A percentile compares a stretch with the other conserved stretches of the same genome.
Conservation (phyloP, 805 yeast species). For the Suhomyces pyralidae region DNA sequence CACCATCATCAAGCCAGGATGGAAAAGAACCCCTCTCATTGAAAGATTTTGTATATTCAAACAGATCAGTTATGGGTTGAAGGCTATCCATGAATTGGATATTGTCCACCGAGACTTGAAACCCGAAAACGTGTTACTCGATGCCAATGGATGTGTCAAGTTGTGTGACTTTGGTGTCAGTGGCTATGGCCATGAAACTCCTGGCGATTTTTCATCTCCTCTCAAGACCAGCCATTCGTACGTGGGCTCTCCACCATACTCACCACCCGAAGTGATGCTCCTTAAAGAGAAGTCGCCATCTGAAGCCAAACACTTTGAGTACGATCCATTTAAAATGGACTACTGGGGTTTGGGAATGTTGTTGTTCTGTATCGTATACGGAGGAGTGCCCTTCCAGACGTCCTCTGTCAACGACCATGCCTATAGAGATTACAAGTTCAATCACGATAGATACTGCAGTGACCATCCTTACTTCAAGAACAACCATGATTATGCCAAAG, state of each 20-base stretch:
- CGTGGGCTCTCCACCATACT: constrained; percentile 80
- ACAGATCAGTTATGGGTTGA: constrained; percentile 61
- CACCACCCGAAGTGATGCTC: constrained; percentile 71
- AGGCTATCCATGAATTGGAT: constrained; percentile 61
- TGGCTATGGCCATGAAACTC: constrained; percentile 55
- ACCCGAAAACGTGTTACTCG: constrained; percentile 69
- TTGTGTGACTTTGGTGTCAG: constrained; percentile 78
- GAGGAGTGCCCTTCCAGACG: constrained; percentile 57
- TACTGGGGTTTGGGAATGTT: constrained; percentile 72
- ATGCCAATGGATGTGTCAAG: constrained; percentile 58
- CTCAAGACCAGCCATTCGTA: constrained; percentile 42
- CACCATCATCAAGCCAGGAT: constrained; percentile 52
- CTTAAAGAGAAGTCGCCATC: constrained; percentile 35
- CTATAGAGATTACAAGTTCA: constrained; percentile 54
- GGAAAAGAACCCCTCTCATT: constrained; percentile 49
- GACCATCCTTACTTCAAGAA: constrained; percentile 50
- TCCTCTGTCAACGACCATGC: constrained; percentile 47
- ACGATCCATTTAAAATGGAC: constrained; percentile 68
- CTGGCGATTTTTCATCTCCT: constrained; percentile 47
- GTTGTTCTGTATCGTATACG: constrained; percentile 56
- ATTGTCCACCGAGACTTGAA: constrained; percentile 72
- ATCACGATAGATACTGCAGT: constrained; percentile 40
- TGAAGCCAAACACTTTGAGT: constrained; percentile 40
- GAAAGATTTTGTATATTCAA: constrained; percentile 69
- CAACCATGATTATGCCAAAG: constrained; percentile 41